These are phyloP conservation scores for Davidsoniella virescens DNA, from an alignment of 2,329 filamentous ascomycete genomes.

Conservation along the genomic window DNA sequence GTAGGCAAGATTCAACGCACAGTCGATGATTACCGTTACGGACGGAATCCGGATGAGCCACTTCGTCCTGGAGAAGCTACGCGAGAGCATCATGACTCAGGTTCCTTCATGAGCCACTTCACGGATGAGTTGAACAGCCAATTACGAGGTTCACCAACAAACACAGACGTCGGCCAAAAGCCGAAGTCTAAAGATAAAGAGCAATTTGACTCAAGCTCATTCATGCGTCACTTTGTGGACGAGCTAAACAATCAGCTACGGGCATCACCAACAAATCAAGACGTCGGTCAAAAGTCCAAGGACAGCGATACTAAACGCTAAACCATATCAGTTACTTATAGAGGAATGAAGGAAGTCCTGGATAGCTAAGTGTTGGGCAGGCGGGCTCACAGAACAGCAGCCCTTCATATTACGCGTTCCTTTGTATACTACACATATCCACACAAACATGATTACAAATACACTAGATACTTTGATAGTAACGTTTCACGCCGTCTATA, in stretches of 20 bases:
- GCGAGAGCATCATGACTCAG: slow-evolving; percentile 17
- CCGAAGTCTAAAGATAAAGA: too few relatives aligned
- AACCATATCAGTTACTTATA: too few relatives aligned
- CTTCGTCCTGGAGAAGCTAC: slow-evolving; percentile 36
- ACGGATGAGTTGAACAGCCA: slow-evolving; percentile 36
- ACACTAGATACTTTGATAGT: too few relatives aligned
- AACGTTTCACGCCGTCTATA: too few relatives aligned
- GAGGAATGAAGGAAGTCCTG: background rate
- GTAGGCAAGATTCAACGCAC: slow-evolving; percentile 36
- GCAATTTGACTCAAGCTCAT: background rate
- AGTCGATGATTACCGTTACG: slow-evolving; percentile 32
- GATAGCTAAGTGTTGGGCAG: background rate
- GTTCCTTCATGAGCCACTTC: slow-evolving; percentile 31
- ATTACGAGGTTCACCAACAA: slow-evolving; percentile 14
- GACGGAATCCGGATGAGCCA: slow-evolving; percentile 34
- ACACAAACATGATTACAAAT: too few relatives aligned
- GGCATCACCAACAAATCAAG: background rate
- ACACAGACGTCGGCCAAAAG: background rate
- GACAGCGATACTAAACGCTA: too few relatives aligned
- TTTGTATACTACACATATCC: too few relatives aligned
- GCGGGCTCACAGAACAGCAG: background rate
- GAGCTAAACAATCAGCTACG: background rate
- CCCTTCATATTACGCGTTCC: too few relatives aligned
- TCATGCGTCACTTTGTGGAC: slow-evolving; percentile 2
- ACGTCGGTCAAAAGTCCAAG: too few relatives aligned